Evolutionary conservation across 768 basidiomycete species (phyloP).

Genomic region (Tylopilus sp.): DNA sequence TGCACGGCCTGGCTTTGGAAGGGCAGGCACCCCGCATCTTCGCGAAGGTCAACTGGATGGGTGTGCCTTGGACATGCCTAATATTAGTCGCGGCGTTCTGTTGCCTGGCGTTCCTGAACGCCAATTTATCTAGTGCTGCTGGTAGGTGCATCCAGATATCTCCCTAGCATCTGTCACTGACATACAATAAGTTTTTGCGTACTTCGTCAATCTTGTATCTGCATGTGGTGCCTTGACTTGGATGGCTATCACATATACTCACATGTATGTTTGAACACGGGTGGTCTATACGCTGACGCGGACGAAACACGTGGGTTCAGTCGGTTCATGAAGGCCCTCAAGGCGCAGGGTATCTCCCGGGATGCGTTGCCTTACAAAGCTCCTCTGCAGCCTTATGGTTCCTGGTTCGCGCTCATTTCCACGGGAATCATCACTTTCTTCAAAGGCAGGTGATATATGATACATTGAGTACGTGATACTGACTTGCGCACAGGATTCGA

Average conservation of each 20-base stretch:
- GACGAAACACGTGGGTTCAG: conserved; percentile 20
- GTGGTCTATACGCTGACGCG: not conserved
- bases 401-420: conserved; percentile 55
- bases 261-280: conserved; percentile 45
- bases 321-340: conserved; percentile 48
- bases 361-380: conserved; percentile 41
- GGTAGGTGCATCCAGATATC: too few species aligned
- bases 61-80: conserved; percentile 8
- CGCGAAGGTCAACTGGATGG: conserved; percentile 40
- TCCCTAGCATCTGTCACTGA: not conserved
- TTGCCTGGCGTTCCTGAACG: conserved; percentile 58
- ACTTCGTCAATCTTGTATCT: conserved; percentile 34
- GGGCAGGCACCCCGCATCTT: conserved; percentile 48
- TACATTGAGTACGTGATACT: not conserved
- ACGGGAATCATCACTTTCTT: conserved; percentile 56
- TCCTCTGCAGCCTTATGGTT: conserved; percentile 42
- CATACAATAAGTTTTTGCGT: conserved; percentile 28
- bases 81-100: conserved; percentile 52
- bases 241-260: conserved; percentile 52
- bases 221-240: conserved; percentile 31
- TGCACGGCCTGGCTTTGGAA: conserved; percentile 51
- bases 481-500: too few species aligned
- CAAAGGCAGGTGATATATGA: conserved; percentile 40
- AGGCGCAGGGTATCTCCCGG: conserved; percentile 41
- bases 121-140: conserved; percentile 46